phyloP scores from a whole-genome alignment of 2,329 filamentous ascomycete genomes.

The Talaromyces marneffei region DNA sequence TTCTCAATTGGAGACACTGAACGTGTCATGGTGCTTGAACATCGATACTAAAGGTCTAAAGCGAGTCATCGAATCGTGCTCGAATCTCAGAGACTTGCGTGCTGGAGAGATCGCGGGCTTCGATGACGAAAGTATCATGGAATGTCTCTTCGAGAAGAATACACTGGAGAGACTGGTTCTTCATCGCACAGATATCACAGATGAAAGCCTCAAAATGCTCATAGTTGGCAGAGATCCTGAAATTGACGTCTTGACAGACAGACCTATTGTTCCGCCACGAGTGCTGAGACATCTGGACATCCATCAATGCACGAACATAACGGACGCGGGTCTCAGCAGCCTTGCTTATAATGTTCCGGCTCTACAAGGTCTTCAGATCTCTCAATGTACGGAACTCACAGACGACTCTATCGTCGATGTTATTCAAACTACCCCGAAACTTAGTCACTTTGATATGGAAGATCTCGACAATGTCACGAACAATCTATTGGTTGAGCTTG shows the following conservation, averaged over 20 bases:
- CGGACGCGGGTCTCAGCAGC: constrained; percentile 62
- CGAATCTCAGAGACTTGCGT: constrained; percentile 68
- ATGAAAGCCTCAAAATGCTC: constrained; percentile 66
- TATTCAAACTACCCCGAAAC: constrained; percentile 65
- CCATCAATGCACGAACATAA: constrained; percentile 69
- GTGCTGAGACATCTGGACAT: constrained; percentile 79
- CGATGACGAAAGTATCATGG: constrained; percentile 65
- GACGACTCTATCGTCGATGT: constrained; percentile 68
- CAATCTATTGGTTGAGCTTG: constrained; percentile 64
- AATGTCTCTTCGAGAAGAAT: constrained; percentile 72
- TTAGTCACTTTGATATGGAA: constrained; percentile 86
- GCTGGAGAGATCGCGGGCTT: constrained; percentile 79
- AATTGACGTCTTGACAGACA: constrained; percentile 72
- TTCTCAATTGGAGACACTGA: constrained; percentile 72
- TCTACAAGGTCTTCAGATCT: constrained; percentile 77
- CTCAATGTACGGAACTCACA: constrained; percentile 67
- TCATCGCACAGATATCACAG: constrained; percentile 69
- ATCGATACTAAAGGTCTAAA: constrained; percentile 72
- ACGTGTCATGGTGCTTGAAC: constrained; percentile 88
- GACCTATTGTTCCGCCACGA: constrained; percentile 69
- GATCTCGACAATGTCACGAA: constrained; percentile 77
- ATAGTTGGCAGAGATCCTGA: constrained; percentile 70
- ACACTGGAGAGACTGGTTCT: constrained; percentile 75
- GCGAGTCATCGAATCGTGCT: constrained; percentile 66
- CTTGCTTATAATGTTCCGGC: constrained; percentile 70